Percentiles rank a stretch among this genome's conserved stretches.
Conservation (phyloP, 2,329 filamentous ascomycete species). For the Aureobasidium uvarum region DNA sequence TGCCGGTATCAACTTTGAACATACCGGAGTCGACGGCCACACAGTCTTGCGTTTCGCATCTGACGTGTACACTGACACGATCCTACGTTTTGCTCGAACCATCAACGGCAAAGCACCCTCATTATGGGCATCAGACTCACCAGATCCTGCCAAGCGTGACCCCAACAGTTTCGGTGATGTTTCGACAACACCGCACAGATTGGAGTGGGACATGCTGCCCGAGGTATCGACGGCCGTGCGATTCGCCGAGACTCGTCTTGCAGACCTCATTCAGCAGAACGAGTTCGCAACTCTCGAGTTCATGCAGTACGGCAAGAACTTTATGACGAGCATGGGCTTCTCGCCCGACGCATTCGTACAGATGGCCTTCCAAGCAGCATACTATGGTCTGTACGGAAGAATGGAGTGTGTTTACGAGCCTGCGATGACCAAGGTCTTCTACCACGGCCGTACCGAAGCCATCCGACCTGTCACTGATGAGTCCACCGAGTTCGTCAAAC, state of each 20-base stretch:
- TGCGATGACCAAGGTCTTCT: slow-evolving; percentile 93
- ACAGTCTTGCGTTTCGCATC: slow-evolving; percentile 95
- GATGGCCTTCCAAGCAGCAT: slow-evolving; percentile 98
- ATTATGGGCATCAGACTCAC: slow-evolving; percentile 85
- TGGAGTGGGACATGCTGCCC: slow-evolving; percentile 96
- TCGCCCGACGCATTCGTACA: slow-evolving; percentile 97
- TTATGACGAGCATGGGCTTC: slow-evolving; percentile 95
- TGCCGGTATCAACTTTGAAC: slow-evolving; percentile 98
- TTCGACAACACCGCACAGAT: slow-evolving; percentile 87
- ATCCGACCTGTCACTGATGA: slow-evolving; percentile 82
- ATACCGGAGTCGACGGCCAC: slow-evolving; percentile 96
- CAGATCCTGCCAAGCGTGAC: slow-evolving; percentile 88
- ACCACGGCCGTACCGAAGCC: slow-evolving; percentile 93
- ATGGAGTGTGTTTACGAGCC: slow-evolving; percentile 97
- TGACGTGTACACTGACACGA: slow-evolving; percentile 96
- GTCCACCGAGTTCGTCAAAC: slow-evolving; percentile 82
- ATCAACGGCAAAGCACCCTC: slow-evolving; percentile 94
- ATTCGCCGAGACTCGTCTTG: slow-evolving; percentile 91
- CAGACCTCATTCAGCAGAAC: slow-evolving; percentile 93
- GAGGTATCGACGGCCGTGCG: slow-evolving; percentile 87
- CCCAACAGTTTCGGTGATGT: slow-evolving; percentile 90
- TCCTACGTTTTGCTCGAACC: slow-evolving; percentile 87
- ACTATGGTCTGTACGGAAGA: slow-evolving; percentile 92
- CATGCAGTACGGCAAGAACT: slow-evolving; percentile 86
- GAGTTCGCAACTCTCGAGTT: slow-evolving; percentile 95